A percentile compares a stretch with the other conserved stretches of the same genome.
Conservation (phyloP, 768 basidiomycete species). For the Gautieria morchelliformis region DNA sequence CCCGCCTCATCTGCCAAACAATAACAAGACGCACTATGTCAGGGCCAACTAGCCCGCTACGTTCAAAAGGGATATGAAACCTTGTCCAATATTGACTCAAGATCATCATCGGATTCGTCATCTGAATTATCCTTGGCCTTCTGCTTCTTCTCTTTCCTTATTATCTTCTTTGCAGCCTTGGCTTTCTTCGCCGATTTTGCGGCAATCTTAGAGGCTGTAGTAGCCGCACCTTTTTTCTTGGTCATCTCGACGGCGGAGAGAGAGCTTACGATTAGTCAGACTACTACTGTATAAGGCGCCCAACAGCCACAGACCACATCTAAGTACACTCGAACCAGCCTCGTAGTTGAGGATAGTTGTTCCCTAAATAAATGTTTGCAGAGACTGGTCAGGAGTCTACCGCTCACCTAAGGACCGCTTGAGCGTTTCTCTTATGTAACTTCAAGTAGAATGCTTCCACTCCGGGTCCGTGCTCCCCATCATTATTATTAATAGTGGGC, state of each 20-base stretch:
- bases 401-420: no score
- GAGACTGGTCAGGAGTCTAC: no score
- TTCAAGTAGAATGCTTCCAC: no score
- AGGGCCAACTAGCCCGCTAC: neutral
- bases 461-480: no score
- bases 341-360: no score
- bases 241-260: neutral
- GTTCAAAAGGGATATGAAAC: slow-evolving; percentile 26
- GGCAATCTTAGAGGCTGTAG: slow-evolving; percentile 25
- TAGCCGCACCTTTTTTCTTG: slow-evolving; percentile 39
- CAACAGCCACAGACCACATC: no score
- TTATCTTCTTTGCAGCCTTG: slow-evolving; percentile 48
- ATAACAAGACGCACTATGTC: neutral
- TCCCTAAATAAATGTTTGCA: no score
- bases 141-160: slow-evolving; percentile 44
- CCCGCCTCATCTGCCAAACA: slow-evolving; percentile 58
- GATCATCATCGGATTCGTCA: slow-evolving; percentile 54
- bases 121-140: slow-evolving; percentile 36
- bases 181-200: slow-evolving; percentile 61
- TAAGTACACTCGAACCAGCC: no score
- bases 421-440: no score
- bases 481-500: no score
- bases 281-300: no score
- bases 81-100: slow-evolving; percentile 77
- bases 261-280: no score